Evolutionary conservation across 2,329 filamentous ascomycete genomes (phyloP), one percentile per base, ranked within the genome.

Genomic region (Cladosporium velox): DNA sequence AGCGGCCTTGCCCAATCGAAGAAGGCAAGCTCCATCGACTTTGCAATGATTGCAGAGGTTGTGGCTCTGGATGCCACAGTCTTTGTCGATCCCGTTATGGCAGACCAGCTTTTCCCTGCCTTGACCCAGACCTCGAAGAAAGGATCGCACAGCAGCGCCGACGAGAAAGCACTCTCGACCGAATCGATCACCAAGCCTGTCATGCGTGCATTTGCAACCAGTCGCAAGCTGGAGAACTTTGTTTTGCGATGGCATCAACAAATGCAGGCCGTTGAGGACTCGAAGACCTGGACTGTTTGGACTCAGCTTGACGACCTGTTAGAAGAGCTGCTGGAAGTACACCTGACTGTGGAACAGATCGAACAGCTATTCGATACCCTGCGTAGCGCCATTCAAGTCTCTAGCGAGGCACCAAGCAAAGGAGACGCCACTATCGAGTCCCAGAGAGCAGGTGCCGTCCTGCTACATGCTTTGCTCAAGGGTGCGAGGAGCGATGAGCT

Each of bases 11-110:
- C 11, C 24, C 26, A 7, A 24, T 3, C 14, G 5, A 26, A 58
- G 15, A 32, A 60, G 14, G 28, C 30, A 26, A 12, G 30, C 12
- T 21, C 24, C 7, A 64, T 74, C 1, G 75, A 82, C 60, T 83
- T 81, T 79, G 65, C 69, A 2, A 68, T 85, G 24, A 64, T 84
- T 24, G 76, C 78, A 14, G 77, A 78, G 34, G 72, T 83, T n/a
- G 73, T 84, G 21, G 71, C 76, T 26, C 78, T 83, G 60, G 82
- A 85, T 68, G 70, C 80, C 3, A 80, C 80, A 67, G 77, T 82
- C 5, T 83, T 85, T 67, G 74, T 82, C 10, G 69, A 69, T 35
- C 15, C 58, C 15, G 49, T n/a, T 15, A 28, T 57, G 34, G 51
- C 34, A 30, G 28, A 63, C n/a, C 49, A 66, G 35, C 28, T 66